These are phyloP conservation scores for Prunus fruticosa DNA, from an alignment of 306 rosid species.

Conservation along the genomic window DNA sequence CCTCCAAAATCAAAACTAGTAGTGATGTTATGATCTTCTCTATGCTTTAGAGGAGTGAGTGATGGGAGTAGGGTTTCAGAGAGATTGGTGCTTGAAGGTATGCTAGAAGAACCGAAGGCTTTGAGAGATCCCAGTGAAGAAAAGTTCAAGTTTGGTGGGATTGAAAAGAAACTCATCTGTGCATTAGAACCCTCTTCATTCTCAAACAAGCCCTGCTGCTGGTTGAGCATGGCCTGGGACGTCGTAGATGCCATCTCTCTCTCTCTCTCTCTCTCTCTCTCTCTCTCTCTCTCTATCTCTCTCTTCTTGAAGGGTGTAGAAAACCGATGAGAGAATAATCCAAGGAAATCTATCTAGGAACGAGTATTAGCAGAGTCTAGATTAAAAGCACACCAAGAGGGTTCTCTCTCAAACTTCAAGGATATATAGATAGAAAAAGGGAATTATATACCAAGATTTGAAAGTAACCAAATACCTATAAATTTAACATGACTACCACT, in stretches of 20 bases:
- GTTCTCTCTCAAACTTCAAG: slow-evolving; percentile 21
- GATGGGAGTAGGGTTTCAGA: slow-evolving; percentile 69
- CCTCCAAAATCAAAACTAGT: slow-evolving; percentile 37
- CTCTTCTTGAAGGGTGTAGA: slow-evolving; percentile 11
- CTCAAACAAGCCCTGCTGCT: slow-evolving; percentile 43
- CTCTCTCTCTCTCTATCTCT: slow-evolving; percentile 12
- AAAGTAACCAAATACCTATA: slow-evolving; percentile 35
- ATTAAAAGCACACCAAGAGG: slow-evolving; percentile 6
- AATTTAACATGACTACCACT: slow-evolving; percentile 25
- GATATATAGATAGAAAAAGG: slow-evolving; percentile 11
- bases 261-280: slow-evolving; percentile 13
- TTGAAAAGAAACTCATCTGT: slow-evolving; percentile 67
- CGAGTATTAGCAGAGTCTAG: slow-evolving; percentile 4
- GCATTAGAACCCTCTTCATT: slow-evolving; percentile 40
- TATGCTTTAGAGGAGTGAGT: slow-evolving; percentile 34
- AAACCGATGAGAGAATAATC: slow-evolving; percentile 8
- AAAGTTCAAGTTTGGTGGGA: slow-evolving; percentile 50
- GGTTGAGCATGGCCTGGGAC: slow-evolving; percentile 51
- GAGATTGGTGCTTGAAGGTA: slow-evolving; percentile 37
- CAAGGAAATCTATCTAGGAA: slow-evolving; percentile 10
- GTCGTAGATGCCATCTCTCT: slow-evolving; percentile 37
- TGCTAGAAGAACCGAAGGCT: slow-evolving; percentile 28
- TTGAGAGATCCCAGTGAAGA: slow-evolving; percentile 58
- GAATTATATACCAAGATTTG: slow-evolving; percentile 9
- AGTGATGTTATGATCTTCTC: slow-evolving; percentile 29